phyloP scores from a whole-genome alignment of 441 rosid species.

The Eruca vesicaria region DNA sequence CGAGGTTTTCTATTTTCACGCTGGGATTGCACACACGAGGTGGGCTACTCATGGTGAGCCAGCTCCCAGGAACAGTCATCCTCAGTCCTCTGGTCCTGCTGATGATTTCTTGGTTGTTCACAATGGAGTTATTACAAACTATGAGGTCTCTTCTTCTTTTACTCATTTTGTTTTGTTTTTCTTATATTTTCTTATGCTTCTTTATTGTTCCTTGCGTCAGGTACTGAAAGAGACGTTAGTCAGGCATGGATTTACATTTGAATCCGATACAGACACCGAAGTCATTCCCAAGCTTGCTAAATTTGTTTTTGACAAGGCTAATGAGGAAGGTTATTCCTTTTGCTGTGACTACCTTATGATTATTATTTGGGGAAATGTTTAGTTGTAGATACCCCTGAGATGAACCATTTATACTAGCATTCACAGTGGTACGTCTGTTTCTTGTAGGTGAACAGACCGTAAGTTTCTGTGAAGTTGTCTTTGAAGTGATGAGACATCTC shows the following conservation, averaged over 20 bases:
- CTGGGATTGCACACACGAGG: constrained; percentile 95
- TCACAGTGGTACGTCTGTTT: not conserved
- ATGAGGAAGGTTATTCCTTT: constrained; percentile 54
- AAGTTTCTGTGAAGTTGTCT: constrained; percentile 86
- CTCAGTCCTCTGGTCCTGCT: constrained; percentile 80
- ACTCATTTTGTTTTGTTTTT: constrained; percentile 9
- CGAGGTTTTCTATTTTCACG: constrained; percentile 67
- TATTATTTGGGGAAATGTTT: not conserved
- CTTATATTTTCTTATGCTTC: not conserved
- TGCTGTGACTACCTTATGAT: not conserved
- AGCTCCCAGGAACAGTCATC: constrained; percentile 91
- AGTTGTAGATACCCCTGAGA: not conserved
- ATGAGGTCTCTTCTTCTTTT: constrained; percentile 51
- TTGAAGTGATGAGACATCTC: constrained; percentile 96
- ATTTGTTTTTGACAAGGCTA: constrained; percentile 82
- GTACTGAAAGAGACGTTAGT: constrained; percentile 75
- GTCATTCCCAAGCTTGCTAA: constrained; percentile 96
- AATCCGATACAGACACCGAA: constrained; percentile 93
- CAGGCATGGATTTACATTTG: constrained; percentile 83
- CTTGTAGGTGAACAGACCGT: constrained; percentile 67
- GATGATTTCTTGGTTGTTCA: constrained; percentile 94
- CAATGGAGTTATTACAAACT: constrained; percentile 88
- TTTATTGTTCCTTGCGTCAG: constrained; percentile 36
- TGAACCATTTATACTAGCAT: not conserved
- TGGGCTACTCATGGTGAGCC: constrained; percentile 99